A percentile compares a stretch with the other conserved stretches of the same genome.
Conservation (phyloP, 768 basidiomycete genomes). For the Paxillus involutus region DNA sequence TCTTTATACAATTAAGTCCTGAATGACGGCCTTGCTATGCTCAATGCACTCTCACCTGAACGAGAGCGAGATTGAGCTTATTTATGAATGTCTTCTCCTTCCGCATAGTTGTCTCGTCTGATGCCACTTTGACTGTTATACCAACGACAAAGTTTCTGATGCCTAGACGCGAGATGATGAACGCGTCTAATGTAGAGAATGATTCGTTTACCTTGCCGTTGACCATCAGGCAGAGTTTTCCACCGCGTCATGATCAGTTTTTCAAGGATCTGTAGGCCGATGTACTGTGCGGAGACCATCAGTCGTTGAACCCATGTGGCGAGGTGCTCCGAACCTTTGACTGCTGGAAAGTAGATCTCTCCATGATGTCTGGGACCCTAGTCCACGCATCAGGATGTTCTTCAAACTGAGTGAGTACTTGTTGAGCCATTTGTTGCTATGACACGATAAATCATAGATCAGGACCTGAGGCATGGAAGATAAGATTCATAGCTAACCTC, state of each 20-base stretch:
- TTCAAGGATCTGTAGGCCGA: slow-evolving; percentile 95
- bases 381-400: slow-evolving; percentile 98
- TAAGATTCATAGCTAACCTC: slow-evolving; percentile 56
- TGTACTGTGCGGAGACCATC: slow-evolving; percentile 59
- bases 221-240: slow-evolving; percentile 93
- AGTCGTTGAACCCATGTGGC: not conserved
- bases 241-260: slow-evolving; percentile 92
- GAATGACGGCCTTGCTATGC: not conserved
- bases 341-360: slow-evolving; percentile 80
- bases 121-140: slow-evolving; percentile 88
- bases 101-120: slow-evolving; percentile 84
- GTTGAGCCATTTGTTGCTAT: slow-evolving; percentile 95
- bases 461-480: not conserved
- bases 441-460: slow-evolving; percentile 6
- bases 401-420: slow-evolving; percentile 92
- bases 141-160: slow-evolving; percentile 97
- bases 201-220: slow-evolving; percentile 70
- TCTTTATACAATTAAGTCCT: slow-evolving; percentile 46
- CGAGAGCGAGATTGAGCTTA: slow-evolving; percentile 94
- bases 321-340: slow-evolving; percentile 57
- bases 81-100: slow-evolving; percentile 94
- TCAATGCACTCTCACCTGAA: slow-evolving; percentile 61
- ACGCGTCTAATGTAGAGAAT: slow-evolving; percentile 2
- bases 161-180: slow-evolving; percentile 43
- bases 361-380: slow-evolving; percentile 90